phyloP scores from a whole-genome alignment of 305 asterid species.

The Solanum hybrid region DNA sequence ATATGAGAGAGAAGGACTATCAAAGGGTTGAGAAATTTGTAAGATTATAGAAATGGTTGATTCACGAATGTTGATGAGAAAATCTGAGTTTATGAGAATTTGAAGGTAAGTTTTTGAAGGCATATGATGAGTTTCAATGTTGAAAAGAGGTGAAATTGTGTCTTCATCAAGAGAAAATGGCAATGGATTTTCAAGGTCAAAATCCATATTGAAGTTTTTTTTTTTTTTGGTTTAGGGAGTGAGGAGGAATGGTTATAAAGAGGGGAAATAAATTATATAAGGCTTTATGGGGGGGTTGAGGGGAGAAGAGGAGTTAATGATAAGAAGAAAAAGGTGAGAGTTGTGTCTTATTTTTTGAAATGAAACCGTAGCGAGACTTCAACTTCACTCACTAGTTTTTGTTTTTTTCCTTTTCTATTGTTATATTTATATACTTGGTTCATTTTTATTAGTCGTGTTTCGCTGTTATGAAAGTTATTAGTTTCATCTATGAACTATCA shows the following conservation, averaged over 20 bases:
- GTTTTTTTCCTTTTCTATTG: neutral
- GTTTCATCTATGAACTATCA: fast-evolving
- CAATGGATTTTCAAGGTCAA: slow-evolving; percentile 54
- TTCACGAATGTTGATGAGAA: slow-evolving; percentile 15
- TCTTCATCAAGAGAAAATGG: slow-evolving; percentile 23
- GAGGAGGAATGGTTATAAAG: neutral
- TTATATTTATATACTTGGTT: too few relatives aligned
- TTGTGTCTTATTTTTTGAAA: slow-evolving; percentile 17
- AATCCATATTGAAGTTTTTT: slow-evolving; percentile 24
- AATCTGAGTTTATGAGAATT: slow-evolving; percentile 9
- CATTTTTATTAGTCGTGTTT: fast-evolving
- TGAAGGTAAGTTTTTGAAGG: slow-evolving; percentile 26
- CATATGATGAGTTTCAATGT: slow-evolving; percentile 45
- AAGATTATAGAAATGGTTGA: slow-evolving; percentile 29
- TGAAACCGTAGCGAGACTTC: slow-evolving; percentile 11
- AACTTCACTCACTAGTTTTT: slow-evolving; percentile 3
- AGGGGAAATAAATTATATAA: neutral
- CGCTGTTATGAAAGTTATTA: too few relatives aligned
- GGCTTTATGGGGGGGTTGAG: neutral
- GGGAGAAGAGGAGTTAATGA: slow-evolving; percentile 11
- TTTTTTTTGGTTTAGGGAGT: neutral
- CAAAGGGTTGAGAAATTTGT: slow-evolving; percentile 19
- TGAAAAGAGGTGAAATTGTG: slow-evolving; percentile 19
- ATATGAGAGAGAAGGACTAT: slow-evolving; percentile 22
- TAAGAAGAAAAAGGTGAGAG: slow-evolving; percentile 15